These are phyloP conservation scores for Apiospora aurea DNA, from an alignment of 2,329 filamentous ascomycete species.

Conservation along the genomic window DNA sequence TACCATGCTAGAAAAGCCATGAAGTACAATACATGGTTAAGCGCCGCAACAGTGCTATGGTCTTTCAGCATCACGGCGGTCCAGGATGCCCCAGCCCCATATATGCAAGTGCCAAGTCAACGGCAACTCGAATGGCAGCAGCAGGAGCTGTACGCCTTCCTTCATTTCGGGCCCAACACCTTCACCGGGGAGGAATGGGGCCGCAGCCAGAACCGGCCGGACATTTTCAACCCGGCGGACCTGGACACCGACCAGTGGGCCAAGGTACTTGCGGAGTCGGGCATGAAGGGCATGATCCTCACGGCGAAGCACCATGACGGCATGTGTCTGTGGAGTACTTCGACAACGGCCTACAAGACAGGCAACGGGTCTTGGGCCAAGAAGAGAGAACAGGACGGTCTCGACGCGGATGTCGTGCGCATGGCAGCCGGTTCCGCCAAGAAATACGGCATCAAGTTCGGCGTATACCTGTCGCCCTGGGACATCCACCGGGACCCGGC, in stretches of 20 bases:
- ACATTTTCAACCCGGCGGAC: conserved; percentile 50
- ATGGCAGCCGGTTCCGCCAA: conserved; percentile 43
- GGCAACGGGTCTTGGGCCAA: conserved; percentile 42
- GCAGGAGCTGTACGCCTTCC: not conserved
- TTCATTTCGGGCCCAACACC: conserved; percentile 16
- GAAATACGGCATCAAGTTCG: conserved; percentile 43
- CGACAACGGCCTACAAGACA: conserved; percentile 44
- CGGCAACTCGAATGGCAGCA: not conserved
- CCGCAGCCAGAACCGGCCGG: not conserved
- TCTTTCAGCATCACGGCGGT: too few species aligned
- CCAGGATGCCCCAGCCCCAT: not conserved
- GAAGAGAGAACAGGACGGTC: conserved; percentile 35
- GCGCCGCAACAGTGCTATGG: not conserved
- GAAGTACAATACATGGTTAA: not conserved
- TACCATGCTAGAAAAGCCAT: not conserved
- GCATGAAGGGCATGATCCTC: conserved; percentile 45
- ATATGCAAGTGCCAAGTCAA: not conserved
- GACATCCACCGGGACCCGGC: conserved; percentile 46
- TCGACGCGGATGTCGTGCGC: conserved; percentile 42
- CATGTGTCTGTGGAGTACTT: conserved; percentile 45
- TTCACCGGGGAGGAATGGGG: conserved; percentile 2
- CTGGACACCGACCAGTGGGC: conserved; percentile 54
- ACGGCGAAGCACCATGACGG: conserved; percentile 48
- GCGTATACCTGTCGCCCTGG: conserved; percentile 46
- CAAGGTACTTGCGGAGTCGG: conserved; percentile 37